A percentile compares a stretch with the other conserved stretches of the same genome.
Evolutionary conservation across 208 protist species (phyloP).

Genomic region (Wallacemonas rigidus): DNA sequence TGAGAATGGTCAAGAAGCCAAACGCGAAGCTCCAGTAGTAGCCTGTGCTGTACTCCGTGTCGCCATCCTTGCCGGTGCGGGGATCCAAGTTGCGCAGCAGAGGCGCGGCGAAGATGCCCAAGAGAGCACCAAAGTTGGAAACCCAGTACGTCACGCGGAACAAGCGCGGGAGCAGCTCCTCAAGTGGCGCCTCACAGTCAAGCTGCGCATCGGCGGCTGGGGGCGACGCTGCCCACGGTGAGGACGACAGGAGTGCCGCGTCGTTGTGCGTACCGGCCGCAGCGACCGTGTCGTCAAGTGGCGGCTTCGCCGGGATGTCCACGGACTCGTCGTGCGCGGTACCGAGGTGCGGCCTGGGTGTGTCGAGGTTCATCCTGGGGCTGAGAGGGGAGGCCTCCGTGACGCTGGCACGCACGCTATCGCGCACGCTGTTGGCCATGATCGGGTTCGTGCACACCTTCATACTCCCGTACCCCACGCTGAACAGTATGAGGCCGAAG

Average conservation of each 20-base stretch:
- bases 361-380: too few relatives aligned
- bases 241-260: background rate
- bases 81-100: conserved; percentile 52
- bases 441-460: conserved; percentile 77
- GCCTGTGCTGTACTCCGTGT: conserved; percentile 42
- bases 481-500: conserved; percentile 32
- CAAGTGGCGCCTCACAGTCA: conserved; percentile 18
- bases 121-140: conserved; percentile 50
- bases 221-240: background rate
- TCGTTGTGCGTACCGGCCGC: too few relatives aligned
- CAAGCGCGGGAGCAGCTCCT: conserved; percentile 39
- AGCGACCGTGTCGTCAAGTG: too few relatives aligned
- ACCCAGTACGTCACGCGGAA: conserved; percentile 62
- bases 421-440: conserved; percentile 63
- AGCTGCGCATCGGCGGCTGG: background rate
- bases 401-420: background rate
- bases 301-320: too few relatives aligned
- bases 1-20: conserved; percentile 35
- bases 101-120: conserved; percentile 59
- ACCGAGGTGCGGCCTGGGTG: too few relatives aligned
- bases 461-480: conserved; percentile 63
- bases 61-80: conserved; percentile 25
- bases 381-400: background rate
- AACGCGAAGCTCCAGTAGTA: conserved; percentile 68
- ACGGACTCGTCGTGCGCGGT: too few relatives aligned